Percentiles rank a stretch among this genome's conserved stretches.
phyloP scores from a whole-genome alignment of 2,329 filamentous ascomycete genomes.

The Zymoseptoria pseudotritici region DNA sequence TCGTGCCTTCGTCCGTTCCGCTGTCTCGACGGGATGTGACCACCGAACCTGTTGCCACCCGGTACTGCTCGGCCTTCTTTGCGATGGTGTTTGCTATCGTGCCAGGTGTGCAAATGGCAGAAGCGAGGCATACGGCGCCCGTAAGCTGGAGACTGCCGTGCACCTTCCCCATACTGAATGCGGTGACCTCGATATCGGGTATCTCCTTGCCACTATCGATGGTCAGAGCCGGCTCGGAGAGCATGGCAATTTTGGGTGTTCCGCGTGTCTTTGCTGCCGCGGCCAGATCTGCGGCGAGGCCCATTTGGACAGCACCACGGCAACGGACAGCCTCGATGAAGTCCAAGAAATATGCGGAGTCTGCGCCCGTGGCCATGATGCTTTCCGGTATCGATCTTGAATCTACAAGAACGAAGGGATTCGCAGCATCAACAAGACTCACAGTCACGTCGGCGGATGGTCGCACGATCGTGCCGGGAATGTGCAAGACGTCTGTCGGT shows the following conservation, averaged over 20 bases:
- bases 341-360: slow-evolving; percentile 9
- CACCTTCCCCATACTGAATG: slow-evolving; percentile 29
- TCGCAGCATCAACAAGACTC: slow-evolving; percentile 18
- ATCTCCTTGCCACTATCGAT: neutral
- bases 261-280: slow-evolving; percentile 20
- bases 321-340: slow-evolving; percentile 15
- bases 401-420: slow-evolving; percentile 18
- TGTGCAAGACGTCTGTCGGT: slow-evolving; percentile 10
- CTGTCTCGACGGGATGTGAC: neutral
- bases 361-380: slow-evolving; percentile 2
- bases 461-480: slow-evolving; percentile 13
- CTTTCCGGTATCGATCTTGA: slow-evolving; percentile 7
- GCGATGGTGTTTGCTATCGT: slow-evolving; percentile 21
- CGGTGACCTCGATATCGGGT: slow-evolving; percentile 18
- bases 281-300: slow-evolving; percentile 10
- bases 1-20: neutral
- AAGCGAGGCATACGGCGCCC: slow-evolving; percentile 27
- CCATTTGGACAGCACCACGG: slow-evolving; percentile 17
- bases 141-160: slow-evolving; percentile 30
- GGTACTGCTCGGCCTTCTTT: neutral
- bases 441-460: slow-evolving; percentile 10
- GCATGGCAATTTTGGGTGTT: slow-evolving; percentile 20
- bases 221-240: slow-evolving; percentile 11
- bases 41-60: neutral
- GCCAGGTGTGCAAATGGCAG: slow-evolving; percentile 25